phyloP scores from a whole-genome alignment of 805 yeast genomes.

The Wickerhamomyces tratensis region DNA sequence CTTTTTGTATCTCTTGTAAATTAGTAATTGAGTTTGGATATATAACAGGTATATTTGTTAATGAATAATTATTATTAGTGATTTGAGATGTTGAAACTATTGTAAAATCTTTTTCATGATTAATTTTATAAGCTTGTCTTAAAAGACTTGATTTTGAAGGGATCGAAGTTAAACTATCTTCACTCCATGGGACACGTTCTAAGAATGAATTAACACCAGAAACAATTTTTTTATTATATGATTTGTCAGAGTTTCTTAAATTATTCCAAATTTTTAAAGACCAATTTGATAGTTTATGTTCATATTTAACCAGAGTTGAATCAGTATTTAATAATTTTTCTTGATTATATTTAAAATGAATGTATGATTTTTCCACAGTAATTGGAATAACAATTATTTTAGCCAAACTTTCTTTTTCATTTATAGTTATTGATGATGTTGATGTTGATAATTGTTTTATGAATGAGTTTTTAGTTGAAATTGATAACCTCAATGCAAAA shows the following conservation, averaged over 20 bases:
- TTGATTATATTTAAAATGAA: constrained; percentile 56
- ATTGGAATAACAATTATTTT: constrained; percentile 67
- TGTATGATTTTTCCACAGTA: constrained; percentile 47
- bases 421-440: too few relatives aligned
- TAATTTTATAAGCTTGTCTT: constrained; percentile 22
- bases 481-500: too few relatives aligned
- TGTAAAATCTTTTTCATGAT: constrained; percentile 11
- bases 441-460: too few relatives aligned
- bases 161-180: constrained; percentile 60
- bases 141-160: constrained; percentile 60
- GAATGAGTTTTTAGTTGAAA: too few relatives aligned
- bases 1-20: constrained; percentile 20
- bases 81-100: constrained; percentile 3
- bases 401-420: constrained; percentile 22
- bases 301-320: constrained; percentile 28
- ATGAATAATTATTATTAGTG: not conserved
- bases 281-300: constrained; percentile 34
- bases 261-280: constrained; percentile 56
- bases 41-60: constrained; percentile 32
- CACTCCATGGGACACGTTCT: constrained; percentile 69
- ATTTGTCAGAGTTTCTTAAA: constrained; percentile 42
- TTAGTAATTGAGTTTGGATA: constrained; percentile 35
- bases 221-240: constrained; percentile 53
- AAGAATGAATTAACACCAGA: constrained; percentile 39
- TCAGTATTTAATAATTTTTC: constrained; percentile 19